Evolutionary conservation across 495 filamentous ascomycete genomes (phyloP).

Genomic region (Darksidea phi): DNA sequence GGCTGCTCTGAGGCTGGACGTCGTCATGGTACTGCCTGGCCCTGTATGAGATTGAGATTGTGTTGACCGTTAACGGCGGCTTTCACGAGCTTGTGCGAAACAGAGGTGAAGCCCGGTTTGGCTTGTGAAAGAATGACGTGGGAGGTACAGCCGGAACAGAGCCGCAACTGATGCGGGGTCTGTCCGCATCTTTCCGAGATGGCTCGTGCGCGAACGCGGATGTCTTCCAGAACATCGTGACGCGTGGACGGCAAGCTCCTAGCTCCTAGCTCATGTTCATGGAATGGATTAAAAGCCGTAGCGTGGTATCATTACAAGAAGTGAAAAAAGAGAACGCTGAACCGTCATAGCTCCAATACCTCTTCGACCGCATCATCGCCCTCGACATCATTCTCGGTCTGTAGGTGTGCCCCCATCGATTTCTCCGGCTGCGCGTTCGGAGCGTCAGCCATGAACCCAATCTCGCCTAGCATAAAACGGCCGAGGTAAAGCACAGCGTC

Average conservation of each 20-base stretch:
- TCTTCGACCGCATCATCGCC: not conserved
- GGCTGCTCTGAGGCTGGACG: not conserved
- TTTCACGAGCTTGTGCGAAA: not conserved
- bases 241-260: no score
- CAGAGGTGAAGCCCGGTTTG: conserved; percentile 2
- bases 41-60: not conserved
- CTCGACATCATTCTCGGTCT: not conserved
- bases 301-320: no score
- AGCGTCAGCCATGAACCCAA: conserved; percentile 29
- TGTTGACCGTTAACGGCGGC: not conserved
- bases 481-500: conserved; percentile 79
- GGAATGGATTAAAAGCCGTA: no score
- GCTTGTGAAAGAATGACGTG: conserved; percentile 29
- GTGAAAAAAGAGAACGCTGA: no score
- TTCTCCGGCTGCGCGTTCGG: not conserved
- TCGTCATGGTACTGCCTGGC: not conserved
- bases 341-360: no score
- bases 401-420: not conserved
- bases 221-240: not conserved
- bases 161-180: conserved; percentile 2
- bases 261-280: no score
- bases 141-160: not conserved
- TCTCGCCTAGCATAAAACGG: conserved; percentile 65
- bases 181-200: not conserved
- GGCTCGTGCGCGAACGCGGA: not conserved